These are phyloP conservation scores for Suaeda aralocaspica DNA, from an alignment of 148 eudicot genomes.

Conservation along the genomic window DNA sequence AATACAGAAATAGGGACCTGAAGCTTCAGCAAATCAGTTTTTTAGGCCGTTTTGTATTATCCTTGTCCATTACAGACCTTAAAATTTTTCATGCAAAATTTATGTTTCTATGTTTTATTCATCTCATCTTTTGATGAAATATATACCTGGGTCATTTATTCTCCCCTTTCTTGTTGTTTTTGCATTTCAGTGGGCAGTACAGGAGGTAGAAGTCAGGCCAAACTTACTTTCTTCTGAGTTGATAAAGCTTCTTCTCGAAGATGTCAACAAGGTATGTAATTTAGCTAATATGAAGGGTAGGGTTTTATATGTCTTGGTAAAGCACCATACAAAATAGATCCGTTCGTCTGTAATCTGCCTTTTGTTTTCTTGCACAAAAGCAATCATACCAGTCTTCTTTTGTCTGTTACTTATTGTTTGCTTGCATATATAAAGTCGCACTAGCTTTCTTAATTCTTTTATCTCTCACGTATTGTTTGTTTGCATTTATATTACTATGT, in stretches of 20 bases:
- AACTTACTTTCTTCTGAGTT: conserved; percentile 59
- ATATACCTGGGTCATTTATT: not conserved
- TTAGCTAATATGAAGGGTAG: not conserved
- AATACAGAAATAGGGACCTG: not conserved
- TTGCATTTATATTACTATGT: not conserved
- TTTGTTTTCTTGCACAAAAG: not conserved
- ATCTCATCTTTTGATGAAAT: not conserved
- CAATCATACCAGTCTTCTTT: no score
- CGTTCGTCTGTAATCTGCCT: not conserved
- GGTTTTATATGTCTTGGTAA: not conserved
- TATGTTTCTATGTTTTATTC: not conserved
- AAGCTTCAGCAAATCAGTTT: not conserved
- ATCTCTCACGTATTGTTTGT: no score
- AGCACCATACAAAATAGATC: no score
- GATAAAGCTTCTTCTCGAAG: conserved; percentile 48
- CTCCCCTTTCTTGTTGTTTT: conserved; percentile 13
- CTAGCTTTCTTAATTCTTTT: no score
- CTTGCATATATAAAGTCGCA: no score
- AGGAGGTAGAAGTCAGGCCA: conserved; percentile 60
- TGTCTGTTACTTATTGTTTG: no score
- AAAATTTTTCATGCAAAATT: not conserved
- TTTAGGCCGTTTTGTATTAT: not conserved
- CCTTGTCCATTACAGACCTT: not conserved
- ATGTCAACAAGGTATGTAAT: conserved; percentile 46
- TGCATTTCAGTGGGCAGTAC: conserved; percentile 49